Percentiles rank a stretch among this genome's conserved stretches.
Conservation (phyloP, 208 protist genomes). For the Wallacemonas sp. region DNA sequence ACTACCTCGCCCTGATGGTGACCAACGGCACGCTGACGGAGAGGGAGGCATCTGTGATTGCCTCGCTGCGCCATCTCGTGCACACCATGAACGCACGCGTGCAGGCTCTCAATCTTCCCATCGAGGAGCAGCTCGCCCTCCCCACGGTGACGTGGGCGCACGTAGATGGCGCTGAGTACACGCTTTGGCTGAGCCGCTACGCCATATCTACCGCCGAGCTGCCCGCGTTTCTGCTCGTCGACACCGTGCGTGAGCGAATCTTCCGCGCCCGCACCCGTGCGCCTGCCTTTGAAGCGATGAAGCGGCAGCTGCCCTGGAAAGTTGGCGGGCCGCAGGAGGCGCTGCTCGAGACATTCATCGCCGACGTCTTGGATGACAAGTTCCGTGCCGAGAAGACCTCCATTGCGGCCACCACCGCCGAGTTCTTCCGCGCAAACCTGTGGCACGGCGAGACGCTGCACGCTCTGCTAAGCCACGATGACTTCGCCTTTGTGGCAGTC, state of each 20-base stretch:
- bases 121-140: slow-evolving; percentile 25
- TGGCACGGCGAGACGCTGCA: slow-evolving; percentile 41
- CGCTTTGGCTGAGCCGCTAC: slow-evolving; percentile 65
- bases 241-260: slow-evolving; percentile 66
- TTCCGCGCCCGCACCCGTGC: slow-evolving; percentile 61
- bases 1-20: slow-evolving; percentile 72
- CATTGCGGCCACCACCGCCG: slow-evolving; percentile 48
- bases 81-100: slow-evolving; percentile 42
- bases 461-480: slow-evolving; percentile 60
- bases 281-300: slow-evolving; percentile 67
- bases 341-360: slow-evolving; percentile 55
- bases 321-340: slow-evolving; percentile 58
- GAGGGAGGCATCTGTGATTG: slow-evolving; percentile 54
- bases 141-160: slow-evolving; percentile 60
- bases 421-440: slow-evolving; percentile 54
- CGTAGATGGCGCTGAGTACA: slow-evolving; percentile 44
- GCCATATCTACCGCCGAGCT: slow-evolving; percentile 50
- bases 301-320: slow-evolving; percentile 59
- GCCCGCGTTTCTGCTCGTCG: slow-evolving; percentile 78
- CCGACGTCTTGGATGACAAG: slow-evolving; percentile 47
- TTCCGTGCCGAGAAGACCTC: slow-evolving; percentile 65
- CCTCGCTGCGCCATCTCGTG: slow-evolving; percentile 71
- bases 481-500: slow-evolving; percentile 63
- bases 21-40: slow-evolving; percentile 38
- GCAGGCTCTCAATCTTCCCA: slow-evolving; percentile 12